phyloP scores from a whole-genome alignment of 805 yeast genomes.

The Candida piceae region DNA sequence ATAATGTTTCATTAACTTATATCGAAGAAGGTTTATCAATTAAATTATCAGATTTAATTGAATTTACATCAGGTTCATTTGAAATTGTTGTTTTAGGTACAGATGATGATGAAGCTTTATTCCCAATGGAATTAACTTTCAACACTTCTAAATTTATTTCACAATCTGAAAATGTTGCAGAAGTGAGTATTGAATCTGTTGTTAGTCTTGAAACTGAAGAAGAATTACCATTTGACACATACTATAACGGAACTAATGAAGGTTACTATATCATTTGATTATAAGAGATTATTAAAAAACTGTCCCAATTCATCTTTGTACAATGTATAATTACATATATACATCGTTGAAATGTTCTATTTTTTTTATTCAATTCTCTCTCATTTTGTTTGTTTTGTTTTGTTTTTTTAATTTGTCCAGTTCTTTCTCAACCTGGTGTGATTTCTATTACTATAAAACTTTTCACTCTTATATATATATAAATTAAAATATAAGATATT shows the following conservation, averaged over 20 bases:
- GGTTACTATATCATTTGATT: slow-evolving; percentile 46
- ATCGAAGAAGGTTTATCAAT: slow-evolving; percentile 69
- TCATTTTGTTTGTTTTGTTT: no score
- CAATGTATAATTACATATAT: no score
- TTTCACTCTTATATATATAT: no score
- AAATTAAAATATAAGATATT: no score
- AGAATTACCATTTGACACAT: slow-evolving; percentile 66
- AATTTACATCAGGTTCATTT: slow-evolving; percentile 61
- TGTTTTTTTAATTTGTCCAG: no score
- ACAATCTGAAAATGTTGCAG: slow-evolving; percentile 36
- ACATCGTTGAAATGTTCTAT: no score
- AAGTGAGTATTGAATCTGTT: slow-evolving; percentile 62
- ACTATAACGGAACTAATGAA: slow-evolving; percentile 52
- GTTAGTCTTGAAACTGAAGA: slow-evolving; percentile 43
- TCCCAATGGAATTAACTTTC: slow-evolving; percentile 81
- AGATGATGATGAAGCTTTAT: slow-evolving; percentile 73
- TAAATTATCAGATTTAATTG: slow-evolving; percentile 47
- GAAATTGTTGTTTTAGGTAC: slow-evolving; percentile 68
- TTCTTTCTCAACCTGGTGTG: no score
- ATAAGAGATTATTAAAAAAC: no score
- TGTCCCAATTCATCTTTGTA: no score
- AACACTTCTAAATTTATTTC: slow-evolving; percentile 31
- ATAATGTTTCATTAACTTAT: slow-evolving; percentile 51
- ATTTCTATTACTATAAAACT: no score
- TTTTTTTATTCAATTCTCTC: no score